These are phyloP conservation scores for Stachybotrys chartarum DNA, from an alignment of 2,329 filamentous ascomycete genomes.

Conservation along the genomic window DNA sequence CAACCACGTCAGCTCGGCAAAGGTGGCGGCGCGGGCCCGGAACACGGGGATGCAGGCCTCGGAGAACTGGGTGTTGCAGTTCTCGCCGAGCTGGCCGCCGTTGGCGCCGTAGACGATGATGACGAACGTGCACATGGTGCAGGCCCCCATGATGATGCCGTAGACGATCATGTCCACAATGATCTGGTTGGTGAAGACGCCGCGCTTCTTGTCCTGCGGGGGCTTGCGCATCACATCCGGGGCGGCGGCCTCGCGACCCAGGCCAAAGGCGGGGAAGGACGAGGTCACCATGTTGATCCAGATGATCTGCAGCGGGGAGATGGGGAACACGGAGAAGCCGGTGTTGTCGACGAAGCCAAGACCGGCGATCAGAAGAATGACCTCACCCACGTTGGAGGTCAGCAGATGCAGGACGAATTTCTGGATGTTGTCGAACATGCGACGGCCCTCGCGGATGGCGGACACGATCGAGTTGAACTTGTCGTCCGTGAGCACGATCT, in stretches of 20 bases:
- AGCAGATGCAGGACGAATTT: conserved; percentile 79
- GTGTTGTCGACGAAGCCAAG: conserved; percentile 70
- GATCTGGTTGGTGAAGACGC: conserved; percentile 73
- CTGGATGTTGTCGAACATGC: conserved; percentile 85
- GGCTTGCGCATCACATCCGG: conserved; percentile 74
- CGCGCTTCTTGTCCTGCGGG: conserved; percentile 60
- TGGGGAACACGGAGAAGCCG: conserved; percentile 74
- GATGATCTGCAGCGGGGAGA: conserved; percentile 78
- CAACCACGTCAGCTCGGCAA: conserved; percentile 66
- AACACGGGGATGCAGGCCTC: conserved; percentile 54
- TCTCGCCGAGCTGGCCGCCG: conserved; percentile 44
- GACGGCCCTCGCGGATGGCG: conserved; percentile 73
- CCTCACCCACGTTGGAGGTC: conserved; percentile 77
- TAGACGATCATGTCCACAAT: conserved; percentile 75
- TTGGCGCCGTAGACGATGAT: conserved; percentile 55
- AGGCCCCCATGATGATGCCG: conserved; percentile 67
- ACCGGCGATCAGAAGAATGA: conserved; percentile 72
- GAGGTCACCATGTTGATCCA: conserved; percentile 96
- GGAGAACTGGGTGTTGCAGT: conserved; percentile 57
- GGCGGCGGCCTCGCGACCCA: conserved; percentile 71
- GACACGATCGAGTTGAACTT: conserved; percentile 83
- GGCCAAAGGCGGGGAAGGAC: conserved; percentile 78
- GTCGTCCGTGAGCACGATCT: conserved; percentile 80
- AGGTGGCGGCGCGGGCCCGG: conserved; percentile 64
- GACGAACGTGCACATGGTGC: conserved; percentile 59